Evolutionary conservation across 176 grass and related monocot genomes (phyloP).

Genomic region (Oryza officinalis): DNA sequence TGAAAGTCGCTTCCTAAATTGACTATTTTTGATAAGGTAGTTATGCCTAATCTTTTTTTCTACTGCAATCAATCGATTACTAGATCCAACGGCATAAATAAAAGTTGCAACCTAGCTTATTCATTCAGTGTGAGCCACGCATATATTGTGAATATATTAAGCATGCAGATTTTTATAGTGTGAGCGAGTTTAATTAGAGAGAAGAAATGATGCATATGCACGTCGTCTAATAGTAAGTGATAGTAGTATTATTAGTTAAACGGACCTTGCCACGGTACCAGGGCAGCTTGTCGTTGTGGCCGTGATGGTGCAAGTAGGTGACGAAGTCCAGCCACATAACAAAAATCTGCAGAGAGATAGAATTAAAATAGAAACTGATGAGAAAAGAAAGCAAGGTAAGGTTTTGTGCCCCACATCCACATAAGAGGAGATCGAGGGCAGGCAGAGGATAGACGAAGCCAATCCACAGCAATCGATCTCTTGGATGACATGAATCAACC

Average conservation of each 20-base stretch:
- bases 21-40: not conserved
- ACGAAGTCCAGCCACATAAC: constrained; percentile 78
- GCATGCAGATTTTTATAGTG: too few relatives aligned
- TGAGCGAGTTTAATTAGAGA: too few relatives aligned
- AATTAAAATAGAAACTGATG: not conserved
- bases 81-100: too few relatives aligned
- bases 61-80: too few relatives aligned
- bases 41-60: too few relatives aligned
- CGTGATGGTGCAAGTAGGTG: constrained; percentile 79
- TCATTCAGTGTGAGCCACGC: too few relatives aligned
- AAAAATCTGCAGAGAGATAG: constrained; percentile 47
- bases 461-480: constrained; percentile 9
- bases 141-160: too few relatives aligned
- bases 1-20: not conserved
- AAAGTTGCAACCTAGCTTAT: too few relatives aligned
- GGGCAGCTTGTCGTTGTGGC: constrained; percentile 66
- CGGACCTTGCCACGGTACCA: constrained; percentile 80
- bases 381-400: not conserved
- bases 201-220: too few relatives aligned
- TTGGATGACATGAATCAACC: too few relatives aligned
- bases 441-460: not conserved
- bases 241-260: not conserved
- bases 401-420: not conserved
- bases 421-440: not conserved
- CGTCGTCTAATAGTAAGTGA: too few relatives aligned